Base-by-base conservation (phyloP, 768 basidiomycete species). In the Amanita pseudoporphyria region DNA sequence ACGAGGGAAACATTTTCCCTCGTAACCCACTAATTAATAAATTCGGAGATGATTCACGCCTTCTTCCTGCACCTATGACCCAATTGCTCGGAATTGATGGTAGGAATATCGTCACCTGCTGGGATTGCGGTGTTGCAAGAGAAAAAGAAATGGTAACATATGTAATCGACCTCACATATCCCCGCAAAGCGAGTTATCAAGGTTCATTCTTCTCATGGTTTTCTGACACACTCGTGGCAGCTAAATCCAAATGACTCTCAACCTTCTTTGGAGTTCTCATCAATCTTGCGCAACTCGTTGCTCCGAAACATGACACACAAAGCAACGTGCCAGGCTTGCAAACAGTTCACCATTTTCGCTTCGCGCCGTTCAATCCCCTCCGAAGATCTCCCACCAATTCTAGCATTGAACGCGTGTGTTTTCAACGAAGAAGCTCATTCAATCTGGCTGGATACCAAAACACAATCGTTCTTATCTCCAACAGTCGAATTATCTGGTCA, bases 361-460 rank as follows among this genome's bases (percentile, higher is more conserved):
- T 82, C 81, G 30, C 73, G 74, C 35, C 80, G 87, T 10, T 81
- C 79, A 1, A 79, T 85, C 31, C 66, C 80, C 14, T 73, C 78
- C 9, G 62, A 65, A 41, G 77, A 82, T 49, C 68, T 97, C 1
- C 96, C 96, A 0, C 84, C 91, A 0, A 72, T 97, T 16, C 67
- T 99, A 9, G 83, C 87, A 0, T 65, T 99, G 55, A 98, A 98
- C 64, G 83, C 93, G 1, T 81, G 79, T 28, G 83, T 89, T 1
- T 78, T 82, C 51, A 83, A 80, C 18, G 79, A 87, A 1, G 93
- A 95, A 14, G 78, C 75, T 32, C 59, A 84, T 28, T 76, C 73
- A 42, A 70, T 78, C 54, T 97, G 95, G 95, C 66, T 81, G 42
- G 90, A 95, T 62, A 65, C 62, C 22, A 71, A 74, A 35, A 68